These are phyloP conservation scores for Crithidia sp. DNA, from an alignment of 208 protist species.

Conservation along the genomic window DNA sequence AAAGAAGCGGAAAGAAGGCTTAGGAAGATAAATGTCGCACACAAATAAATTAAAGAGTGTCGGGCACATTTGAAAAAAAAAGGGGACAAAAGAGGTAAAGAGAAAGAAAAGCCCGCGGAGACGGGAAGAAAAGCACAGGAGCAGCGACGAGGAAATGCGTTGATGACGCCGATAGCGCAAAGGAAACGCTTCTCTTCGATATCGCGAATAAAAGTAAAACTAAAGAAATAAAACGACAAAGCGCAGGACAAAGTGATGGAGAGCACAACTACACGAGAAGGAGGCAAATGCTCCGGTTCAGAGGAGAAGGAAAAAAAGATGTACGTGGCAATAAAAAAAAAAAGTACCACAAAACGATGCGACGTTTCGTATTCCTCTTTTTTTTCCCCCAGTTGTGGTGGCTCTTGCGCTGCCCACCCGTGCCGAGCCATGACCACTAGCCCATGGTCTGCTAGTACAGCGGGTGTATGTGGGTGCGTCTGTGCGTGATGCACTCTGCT, in stretches of 20 bases:
- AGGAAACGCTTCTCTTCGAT: neutral
- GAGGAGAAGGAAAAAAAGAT: neutral
- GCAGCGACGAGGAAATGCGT: neutral
- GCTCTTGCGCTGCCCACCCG: no score
- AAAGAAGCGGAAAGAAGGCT: neutral
- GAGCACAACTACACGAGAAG: neutral
- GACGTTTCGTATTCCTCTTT: no score
- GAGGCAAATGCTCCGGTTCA: no score
- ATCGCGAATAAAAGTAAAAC: neutral
- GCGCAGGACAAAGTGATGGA: neutral
- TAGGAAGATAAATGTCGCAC: neutral
- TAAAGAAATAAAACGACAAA: neutral
- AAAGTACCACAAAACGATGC: neutral
- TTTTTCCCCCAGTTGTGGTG: no score
- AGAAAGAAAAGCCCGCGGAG: neutral
- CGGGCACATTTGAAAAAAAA: neutral
- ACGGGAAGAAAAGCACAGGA: neutral
- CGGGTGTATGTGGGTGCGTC: no score
- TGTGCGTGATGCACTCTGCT: no score
- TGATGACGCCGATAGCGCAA: neutral
- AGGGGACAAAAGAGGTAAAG: neutral
- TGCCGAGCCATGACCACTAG: neutral
- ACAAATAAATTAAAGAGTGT: neutral
- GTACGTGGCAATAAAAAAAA: neutral
- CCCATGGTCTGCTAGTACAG: conserved; percentile 2